Evolutionary conservation across 2,329 filamentous ascomycete species (phyloP), one percentile per base, ranked within the genome.

Genomic region (Ophiostoma populinum): DNA sequence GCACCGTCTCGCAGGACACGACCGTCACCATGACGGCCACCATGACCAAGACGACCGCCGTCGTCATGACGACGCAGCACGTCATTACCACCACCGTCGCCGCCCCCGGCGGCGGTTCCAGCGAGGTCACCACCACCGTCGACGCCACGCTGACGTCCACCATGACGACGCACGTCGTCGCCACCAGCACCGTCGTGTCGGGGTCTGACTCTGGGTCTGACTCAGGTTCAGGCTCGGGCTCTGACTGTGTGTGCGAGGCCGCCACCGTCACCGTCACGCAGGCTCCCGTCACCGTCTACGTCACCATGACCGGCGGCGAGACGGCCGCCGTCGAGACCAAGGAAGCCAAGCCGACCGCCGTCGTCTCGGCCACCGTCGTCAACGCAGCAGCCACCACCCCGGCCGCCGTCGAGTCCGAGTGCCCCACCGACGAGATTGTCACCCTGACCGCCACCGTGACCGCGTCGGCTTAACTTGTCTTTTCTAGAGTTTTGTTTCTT

Each of bases 121-220:
- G 47, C 15, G 36, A 47, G 22, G 45, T 48, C 32, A 49, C 45
- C 38, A 47, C 45, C 24, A 37, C 51, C 34, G 22, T 47, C 25
- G 45, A 46, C 32, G 43, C 45, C 13, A 34, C 36, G 11, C 26
- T 47, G 32, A 40, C 43, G 34, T 43, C 46, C n/a, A 52, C 49
- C 31, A 26, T 49, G 21, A 45, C 44, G 20, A 35, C 42, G 28
- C 15, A 24, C 33, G 16, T 32, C 36, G 18, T 20, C 32, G 28
- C 31, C 27, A 12, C 25, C n/a, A 25, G n/a, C 25, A 6, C 24
- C 19, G 7, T 37, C 40, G 11, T 11, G 26, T 29, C 31, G 2
- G 26, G 32, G 21, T 19, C 26, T 6, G 32, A 21, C 24, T 21
- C 16, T 12, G 34, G 11, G 19, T 9, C 30, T 16, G 30, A 6